Percentiles rank a stretch among this genome's conserved stretches.
Conservation (phyloP, 768 basidiomycete species). For the Gymnopilus junonius region DNA sequence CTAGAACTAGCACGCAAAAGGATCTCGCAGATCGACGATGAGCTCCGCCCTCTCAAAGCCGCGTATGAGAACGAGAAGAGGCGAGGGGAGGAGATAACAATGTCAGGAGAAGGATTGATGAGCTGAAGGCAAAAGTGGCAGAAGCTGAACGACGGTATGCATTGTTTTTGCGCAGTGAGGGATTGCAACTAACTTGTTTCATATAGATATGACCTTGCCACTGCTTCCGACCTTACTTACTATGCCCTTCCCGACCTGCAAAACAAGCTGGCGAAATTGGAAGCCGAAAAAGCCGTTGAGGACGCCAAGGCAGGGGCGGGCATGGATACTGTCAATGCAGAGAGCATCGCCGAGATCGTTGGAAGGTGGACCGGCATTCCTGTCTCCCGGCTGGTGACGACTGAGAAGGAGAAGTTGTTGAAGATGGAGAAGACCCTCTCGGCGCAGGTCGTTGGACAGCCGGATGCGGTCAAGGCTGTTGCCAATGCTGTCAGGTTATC, state of each 20-base stretch:
- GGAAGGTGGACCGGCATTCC: conserved; percentile 94
- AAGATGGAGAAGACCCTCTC: conserved; percentile 85
- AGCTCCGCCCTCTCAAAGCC: conserved; percentile 80
- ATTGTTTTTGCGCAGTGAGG: not conserved
- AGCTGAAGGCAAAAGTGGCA: conserved; percentile 81
- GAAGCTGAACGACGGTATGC: conserved; percentile 84
- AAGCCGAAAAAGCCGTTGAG: conserved; percentile 74
- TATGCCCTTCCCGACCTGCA: conserved; percentile 94
- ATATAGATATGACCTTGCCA: conserved; percentile 66
- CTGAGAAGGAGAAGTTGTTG: conserved; percentile 88
- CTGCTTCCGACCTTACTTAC: conserved; percentile 88
- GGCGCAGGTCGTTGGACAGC: conserved; percentile 84
- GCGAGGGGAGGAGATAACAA: conserved; percentile 80
- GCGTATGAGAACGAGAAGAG: conserved; percentile 89
- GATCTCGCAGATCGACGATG: conserved; percentile 83
- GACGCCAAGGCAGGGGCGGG: conserved; percentile 62
- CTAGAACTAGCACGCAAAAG: conserved; percentile 74
- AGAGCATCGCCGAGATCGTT: conserved; percentile 94
- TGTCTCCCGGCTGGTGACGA: conserved; percentile 83
- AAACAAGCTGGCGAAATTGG: conserved; percentile 27
- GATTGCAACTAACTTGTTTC: not conserved
- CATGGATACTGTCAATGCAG: conserved; percentile 77
- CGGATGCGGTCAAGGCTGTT: conserved; percentile 89
- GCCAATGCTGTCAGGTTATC: conserved; percentile 93
- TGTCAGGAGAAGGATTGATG: conserved; percentile 84